These are phyloP conservation scores for Arthrobotrys musiformis DNA, from an alignment of 2,329 filamentous ascomycete species.

Conservation along the genomic window DNA sequence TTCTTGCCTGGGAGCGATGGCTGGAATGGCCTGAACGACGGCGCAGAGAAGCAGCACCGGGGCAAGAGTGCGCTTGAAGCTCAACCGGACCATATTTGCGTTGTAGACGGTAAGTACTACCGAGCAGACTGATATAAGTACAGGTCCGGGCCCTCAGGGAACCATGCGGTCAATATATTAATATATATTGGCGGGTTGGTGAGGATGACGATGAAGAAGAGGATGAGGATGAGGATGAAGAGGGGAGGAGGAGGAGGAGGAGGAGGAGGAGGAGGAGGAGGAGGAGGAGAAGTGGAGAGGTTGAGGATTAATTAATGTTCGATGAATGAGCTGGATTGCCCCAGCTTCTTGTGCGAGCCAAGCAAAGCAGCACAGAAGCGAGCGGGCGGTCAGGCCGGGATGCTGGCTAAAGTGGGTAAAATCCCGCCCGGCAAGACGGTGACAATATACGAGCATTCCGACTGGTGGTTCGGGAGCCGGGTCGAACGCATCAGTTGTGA, in stretches of 20 bases:
- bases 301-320: too few relatives aligned
- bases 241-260: background rate
- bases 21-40: constrained; percentile 47
- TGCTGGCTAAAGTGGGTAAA: constrained; percentile 39
- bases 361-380: constrained; percentile 10
- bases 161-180: constrained; percentile 8
- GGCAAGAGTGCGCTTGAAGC: constrained; percentile 43
- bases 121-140: background rate
- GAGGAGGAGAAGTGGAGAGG: background rate
- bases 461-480: too few relatives aligned
- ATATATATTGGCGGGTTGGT: constrained; percentile 5
- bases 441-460: too few relatives aligned
- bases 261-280: constrained; percentile 2
- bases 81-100: constrained; percentile 51
- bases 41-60: constrained; percentile 52
- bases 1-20: constrained; percentile 38
- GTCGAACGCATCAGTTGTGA: too few relatives aligned
- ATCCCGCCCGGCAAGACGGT: constrained; percentile 29
- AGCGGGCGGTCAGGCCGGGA: constrained; percentile 25
- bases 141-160: background rate
- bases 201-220: background rate
- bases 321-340: background rate
- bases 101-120: constrained; percentile 13
- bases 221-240: constrained; percentile 26
- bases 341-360: constrained; percentile 13